Percentiles rank a stretch among this genome's conserved stretches.
These are phyloP conservation scores for Euphorbia celastroides DNA, from an alignment of 441 rosid species.

Conservation along the genomic window DNA sequence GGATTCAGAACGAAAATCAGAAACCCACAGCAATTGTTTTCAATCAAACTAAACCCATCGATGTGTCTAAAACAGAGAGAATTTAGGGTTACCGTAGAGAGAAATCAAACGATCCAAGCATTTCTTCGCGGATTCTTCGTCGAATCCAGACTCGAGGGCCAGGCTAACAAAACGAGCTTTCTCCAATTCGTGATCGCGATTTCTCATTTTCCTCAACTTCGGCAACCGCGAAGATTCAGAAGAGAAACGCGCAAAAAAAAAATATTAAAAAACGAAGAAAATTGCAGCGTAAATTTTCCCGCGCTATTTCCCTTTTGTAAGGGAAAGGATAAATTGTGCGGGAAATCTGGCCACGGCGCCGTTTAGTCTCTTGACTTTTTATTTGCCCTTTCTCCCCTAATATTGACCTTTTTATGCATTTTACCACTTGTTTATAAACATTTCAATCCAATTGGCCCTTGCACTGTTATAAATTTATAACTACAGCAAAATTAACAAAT, in stretches of 20 bases:
- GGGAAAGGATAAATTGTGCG: background rate
- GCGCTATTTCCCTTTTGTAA: conserved; percentile 7
- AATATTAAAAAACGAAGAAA: background rate
- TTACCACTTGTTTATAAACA: too few relatives aligned
- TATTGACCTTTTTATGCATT: too few relatives aligned
- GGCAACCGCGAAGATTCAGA: background rate
- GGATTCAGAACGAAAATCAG: background rate
- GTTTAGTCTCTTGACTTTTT: too few relatives aligned
- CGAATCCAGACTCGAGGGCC: conserved; percentile 73
- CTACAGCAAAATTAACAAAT: too few relatives aligned
- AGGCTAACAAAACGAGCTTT: conserved; percentile 67
- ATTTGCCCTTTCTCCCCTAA: too few relatives aligned
- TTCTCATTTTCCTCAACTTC: conserved; percentile 28
- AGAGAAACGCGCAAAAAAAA: background rate
- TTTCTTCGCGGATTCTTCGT: conserved; percentile 52
- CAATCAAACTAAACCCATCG: background rate
- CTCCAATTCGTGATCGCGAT: conserved; percentile 53
- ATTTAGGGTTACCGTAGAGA: conserved; percentile 57
- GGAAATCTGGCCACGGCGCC: background rate
- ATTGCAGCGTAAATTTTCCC: background rate
- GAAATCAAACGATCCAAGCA: conserved; percentile 72
- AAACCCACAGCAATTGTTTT: background rate
- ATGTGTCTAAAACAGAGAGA: background rate
- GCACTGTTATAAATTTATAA: too few relatives aligned
- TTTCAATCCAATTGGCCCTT: too few relatives aligned